Percentiles rank a stretch among this genome's conserved stretches.
Conservation (phyloP, 2,329 filamentous ascomycete species). For the Aureobasidium sp. region DNA sequence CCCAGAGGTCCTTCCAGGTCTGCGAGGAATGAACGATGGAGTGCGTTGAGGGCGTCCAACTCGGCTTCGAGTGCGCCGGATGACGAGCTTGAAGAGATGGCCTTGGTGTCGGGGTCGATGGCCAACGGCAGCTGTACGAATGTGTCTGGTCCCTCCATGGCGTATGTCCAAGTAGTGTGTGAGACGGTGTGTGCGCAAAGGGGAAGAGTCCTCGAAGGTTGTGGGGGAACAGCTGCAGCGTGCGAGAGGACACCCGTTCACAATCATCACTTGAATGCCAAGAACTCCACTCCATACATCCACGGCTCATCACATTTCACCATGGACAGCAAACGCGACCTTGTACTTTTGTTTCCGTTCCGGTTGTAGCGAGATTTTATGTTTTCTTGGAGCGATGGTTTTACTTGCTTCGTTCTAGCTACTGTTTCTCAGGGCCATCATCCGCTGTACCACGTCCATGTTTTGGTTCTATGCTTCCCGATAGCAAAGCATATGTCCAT, state of each 20-base stretch:
- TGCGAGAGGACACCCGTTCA: background rate
- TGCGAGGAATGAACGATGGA: constrained; percentile 63
- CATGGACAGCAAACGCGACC: background rate
- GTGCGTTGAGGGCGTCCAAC: constrained; percentile 64
- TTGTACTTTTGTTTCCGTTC: background rate
- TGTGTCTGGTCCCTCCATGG: constrained; percentile 41
- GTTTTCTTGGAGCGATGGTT: background rate
- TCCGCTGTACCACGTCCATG: background rate
- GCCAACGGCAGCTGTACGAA: constrained; percentile 76
- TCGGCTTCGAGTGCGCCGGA: constrained; percentile 31
- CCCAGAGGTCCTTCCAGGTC: constrained; percentile 49
- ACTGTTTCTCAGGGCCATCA: background rate
- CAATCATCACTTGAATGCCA: background rate
- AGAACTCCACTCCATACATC: background rate
- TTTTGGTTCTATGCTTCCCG: background rate
- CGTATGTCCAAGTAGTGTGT: background rate
- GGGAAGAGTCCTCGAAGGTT: background rate
- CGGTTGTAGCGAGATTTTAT: background rate
- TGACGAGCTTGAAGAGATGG: constrained; percentile 46
- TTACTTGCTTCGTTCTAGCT: background rate
- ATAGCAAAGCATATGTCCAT: background rate
- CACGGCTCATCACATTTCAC: background rate
- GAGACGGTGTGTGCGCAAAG: constrained; percentile 29
- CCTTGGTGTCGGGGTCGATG: constrained; percentile 74
- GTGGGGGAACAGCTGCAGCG: background rate